A percentile compares a stretch with the other conserved stretches of the same genome.
phyloP scores from a whole-genome alignment of 495 filamentous ascomycete species.

The Chaetomium fimeti region DNA sequence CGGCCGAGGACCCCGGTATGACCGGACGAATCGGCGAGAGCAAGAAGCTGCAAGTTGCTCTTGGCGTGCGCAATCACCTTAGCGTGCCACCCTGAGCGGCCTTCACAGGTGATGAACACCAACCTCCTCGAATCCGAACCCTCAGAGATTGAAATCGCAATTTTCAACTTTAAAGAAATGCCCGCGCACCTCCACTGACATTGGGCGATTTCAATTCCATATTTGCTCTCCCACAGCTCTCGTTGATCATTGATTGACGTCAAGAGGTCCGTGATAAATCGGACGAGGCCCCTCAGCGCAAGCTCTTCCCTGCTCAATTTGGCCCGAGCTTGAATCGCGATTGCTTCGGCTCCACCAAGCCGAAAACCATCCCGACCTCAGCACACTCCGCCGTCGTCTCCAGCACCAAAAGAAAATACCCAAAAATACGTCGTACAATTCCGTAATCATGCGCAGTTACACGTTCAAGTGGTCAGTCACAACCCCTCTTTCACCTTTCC shows the following conservation, averaged over 20 bases:
- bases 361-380: background rate
- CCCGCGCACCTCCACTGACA: background rate
- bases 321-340: background rate
- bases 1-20: too few relatives aligned
- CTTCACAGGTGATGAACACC: background rate
- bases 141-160: background rate
- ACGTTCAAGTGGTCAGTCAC: constrained; percentile 55
- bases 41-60: background rate
- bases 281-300: background rate
- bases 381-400: background rate
- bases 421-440: background rate
- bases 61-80: constrained; percentile 24
- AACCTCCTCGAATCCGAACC: background rate
- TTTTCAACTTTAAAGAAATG: background rate
- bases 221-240: background rate
- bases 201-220: background rate
- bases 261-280: background rate
- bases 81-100: background rate
- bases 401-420: background rate
- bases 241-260: background rate
- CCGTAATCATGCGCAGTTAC: constrained; percentile 48
- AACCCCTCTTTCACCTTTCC: background rate
- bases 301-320: constrained; percentile 1
- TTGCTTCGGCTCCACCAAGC: background rate
- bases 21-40: background rate